These are phyloP conservation scores for Rhynchospora pubera DNA, from an alignment of 176 grass and related monocot genomes.

Conservation along the genomic window DNA sequence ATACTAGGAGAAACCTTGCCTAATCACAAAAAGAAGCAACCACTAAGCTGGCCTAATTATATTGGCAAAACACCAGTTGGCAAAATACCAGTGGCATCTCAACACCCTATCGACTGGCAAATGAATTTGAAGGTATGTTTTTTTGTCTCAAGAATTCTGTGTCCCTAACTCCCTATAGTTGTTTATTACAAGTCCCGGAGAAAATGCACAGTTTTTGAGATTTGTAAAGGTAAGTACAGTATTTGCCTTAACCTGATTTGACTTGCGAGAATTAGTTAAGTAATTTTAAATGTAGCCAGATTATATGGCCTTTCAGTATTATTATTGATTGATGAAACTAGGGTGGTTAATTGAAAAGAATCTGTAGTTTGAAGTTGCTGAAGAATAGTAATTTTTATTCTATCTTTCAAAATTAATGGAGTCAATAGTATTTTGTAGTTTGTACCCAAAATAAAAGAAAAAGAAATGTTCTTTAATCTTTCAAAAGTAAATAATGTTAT, in stretches of 20 bases:
- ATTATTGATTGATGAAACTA: not conserved
- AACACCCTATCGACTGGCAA: constrained; percentile 32
- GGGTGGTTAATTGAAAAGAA: not conserved
- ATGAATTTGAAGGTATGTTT: constrained; percentile 42
- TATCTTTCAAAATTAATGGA: not conserved
- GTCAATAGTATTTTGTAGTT: too few relatives aligned
- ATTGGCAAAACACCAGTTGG: not conserved
- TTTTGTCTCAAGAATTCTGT: not conserved
- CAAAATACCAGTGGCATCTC: not conserved
- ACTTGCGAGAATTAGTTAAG: not conserved
- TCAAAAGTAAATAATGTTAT: not conserved
- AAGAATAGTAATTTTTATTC: not conserved
- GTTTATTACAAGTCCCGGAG: not conserved
- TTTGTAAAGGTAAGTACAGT: not conserved
- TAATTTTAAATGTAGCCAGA: not conserved
- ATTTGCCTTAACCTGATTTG: not conserved
- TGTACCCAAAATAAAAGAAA: not conserved
- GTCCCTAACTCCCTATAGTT: not conserved
- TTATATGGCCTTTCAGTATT: not conserved
- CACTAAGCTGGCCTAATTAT: not conserved
- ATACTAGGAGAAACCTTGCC: constrained; percentile 37
- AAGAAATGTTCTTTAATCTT: not conserved
- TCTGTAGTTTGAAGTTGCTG: not conserved
- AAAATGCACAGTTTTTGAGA: not conserved
- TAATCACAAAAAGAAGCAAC: constrained; percentile 55